Conservation (phyloP, 2,329 filamentous ascomycete species). For the Cercospora sp. region DNA sequence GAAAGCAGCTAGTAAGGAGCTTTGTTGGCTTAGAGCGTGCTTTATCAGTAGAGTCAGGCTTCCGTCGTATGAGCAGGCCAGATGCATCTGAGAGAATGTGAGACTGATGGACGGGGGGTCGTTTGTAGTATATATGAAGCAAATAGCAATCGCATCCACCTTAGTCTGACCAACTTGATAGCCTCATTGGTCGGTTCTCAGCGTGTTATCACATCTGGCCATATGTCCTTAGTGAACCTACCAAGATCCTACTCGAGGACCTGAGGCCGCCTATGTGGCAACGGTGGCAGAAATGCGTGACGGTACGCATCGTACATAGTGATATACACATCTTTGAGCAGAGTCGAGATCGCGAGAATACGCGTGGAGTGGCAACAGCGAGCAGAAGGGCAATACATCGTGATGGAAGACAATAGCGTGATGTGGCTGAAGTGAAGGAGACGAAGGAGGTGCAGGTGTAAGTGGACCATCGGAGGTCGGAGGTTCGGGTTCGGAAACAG, state of each 20-base stretch:
- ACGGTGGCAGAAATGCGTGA: neutral
- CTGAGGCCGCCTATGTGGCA: neutral
- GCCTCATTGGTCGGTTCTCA: neutral
- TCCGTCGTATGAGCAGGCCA: neutral
- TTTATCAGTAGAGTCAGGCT: neutral
- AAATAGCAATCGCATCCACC: neutral
- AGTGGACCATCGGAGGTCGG: neutral
- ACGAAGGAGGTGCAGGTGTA: neutral
- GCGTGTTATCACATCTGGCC: neutral
- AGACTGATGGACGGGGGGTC: neutral
- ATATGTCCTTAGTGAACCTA: neutral
- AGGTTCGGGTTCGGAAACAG: slow-evolving; percentile 1
- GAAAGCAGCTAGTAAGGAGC: neutral
- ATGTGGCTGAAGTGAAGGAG: neutral
- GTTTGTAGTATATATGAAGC: slow-evolving; percentile 1
- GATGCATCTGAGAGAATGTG: neutral
- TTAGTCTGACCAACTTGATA: neutral
- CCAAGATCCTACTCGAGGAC: neutral
- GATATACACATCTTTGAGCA: neutral
- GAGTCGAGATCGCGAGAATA: neutral
- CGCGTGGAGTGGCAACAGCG: neutral
- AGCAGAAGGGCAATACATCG: neutral
- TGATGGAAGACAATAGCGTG: neutral
- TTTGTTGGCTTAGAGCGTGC: neutral
- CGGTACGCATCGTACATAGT: neutral